Conservation (phyloP, 345 rosid genomes). For the Eucalyptus cloeziana region DNA sequence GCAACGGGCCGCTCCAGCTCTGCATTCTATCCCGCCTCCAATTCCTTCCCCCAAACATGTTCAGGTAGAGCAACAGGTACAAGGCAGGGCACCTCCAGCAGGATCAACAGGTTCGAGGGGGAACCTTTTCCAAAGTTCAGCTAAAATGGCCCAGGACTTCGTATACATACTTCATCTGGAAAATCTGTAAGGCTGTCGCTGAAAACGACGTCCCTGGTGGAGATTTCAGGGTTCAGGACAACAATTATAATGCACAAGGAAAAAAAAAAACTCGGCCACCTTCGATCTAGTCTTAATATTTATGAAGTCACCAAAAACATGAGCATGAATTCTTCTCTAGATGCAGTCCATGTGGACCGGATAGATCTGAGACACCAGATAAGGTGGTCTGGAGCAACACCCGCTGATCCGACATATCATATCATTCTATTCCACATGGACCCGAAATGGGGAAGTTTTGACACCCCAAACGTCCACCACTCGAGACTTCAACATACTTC, state of each 20-base stretch:
- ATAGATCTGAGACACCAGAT: neutral
- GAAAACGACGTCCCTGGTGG: neutral
- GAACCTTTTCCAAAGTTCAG: neutral
- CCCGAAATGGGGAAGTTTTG: neutral
- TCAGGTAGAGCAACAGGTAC: neutral
- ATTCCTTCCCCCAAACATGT: neutral
- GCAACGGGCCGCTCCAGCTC: neutral
- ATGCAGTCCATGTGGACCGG: neutral
- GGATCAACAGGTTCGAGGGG: neutral
- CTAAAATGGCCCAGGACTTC: neutral
- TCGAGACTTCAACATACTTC: neutral
- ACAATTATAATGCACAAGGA: neutral
- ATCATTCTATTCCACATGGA: neutral
- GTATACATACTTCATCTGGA: neutral
- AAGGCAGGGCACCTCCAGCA: neutral
- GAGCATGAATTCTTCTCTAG: neutral
- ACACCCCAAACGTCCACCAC: neutral
- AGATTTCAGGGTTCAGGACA: neutral
- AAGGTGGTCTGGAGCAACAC: neutral
- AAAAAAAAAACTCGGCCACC: neutral
- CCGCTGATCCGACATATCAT: neutral
- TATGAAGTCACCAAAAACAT: neutral
- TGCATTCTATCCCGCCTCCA: neutral
- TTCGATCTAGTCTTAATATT: neutral
- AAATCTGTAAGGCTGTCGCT: neutral